Evolutionary conservation across 805 yeast genomes (phyloP), one percentile per base, ranked within the genome.

Genomic region (Metschnikowia baotianmanensis): DNA sequence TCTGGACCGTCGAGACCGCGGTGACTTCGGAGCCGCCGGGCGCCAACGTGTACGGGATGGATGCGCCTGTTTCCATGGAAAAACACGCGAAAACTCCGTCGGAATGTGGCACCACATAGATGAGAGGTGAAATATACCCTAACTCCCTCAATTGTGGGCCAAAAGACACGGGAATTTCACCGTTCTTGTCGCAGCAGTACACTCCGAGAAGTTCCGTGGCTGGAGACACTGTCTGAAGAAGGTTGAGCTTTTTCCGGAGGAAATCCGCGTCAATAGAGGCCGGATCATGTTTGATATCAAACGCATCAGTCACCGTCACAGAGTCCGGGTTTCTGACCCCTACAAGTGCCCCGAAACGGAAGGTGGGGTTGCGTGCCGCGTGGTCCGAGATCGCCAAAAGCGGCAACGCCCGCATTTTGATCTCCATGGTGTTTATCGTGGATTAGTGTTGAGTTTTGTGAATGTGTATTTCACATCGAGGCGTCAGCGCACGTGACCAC

Each of bases 351-450:
- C 72, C 73, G 42, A 55, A 48, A 2, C 36, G 36, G 25, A 41
- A 46, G 2, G 38, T 26, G 7, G 48, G 39, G 3, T 47, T 41
- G 28, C 71, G 51, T 9, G 62, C 45, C 4, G 53, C 36, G 25
- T 56, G 62, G 50, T 64, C 70, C 4, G 66, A 52, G 2, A 65
- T 51, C 22, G 59, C 57, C 34, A 65, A 52, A 17, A 67, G 47
- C 5, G 61, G 58, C 22, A 63, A 50, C 2, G 71, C 52, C 31
- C 60, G 57, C 6, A 39, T 22, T n/a, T 30, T 40, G 22, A 40
- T 28, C 6, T 34, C 38, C 38, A 40, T 40, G n/a, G 10, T 18
- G 4, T 26, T 3, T 11, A 5, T 23, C 10, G 5, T 23, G 5
- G 10, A 4, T 11, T 11, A 23, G 26, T 11, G 26, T 11, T 11